Conservation (phyloP, 1,139 yeast species). For the Kodamaea plutei region DNA sequence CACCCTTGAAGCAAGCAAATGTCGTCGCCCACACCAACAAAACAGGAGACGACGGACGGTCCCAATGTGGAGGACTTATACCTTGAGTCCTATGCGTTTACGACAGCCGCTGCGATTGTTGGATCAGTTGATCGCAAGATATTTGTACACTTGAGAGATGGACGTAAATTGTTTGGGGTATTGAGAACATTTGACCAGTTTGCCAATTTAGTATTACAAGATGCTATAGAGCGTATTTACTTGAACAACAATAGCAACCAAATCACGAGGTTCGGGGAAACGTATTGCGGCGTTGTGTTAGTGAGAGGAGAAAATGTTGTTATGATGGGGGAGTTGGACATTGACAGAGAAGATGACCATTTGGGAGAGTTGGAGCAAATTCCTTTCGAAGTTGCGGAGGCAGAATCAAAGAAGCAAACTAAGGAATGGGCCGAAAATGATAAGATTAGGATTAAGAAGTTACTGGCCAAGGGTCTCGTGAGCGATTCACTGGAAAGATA, state of each 20-base stretch:
- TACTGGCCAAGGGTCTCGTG: constrained; percentile 51
- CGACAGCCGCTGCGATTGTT: constrained; percentile 94
- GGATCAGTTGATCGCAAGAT: constrained; percentile 91
- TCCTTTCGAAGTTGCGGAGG: constrained; percentile 58
- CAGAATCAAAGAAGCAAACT: constrained; percentile 35
- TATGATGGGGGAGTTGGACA: constrained; percentile 92
- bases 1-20: no score
- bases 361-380: constrained; percentile 54
- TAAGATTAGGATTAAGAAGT: constrained; percentile 44
- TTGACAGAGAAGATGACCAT: constrained; percentile 78
- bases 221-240: constrained; percentile 83
- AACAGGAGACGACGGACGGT: constrained; percentile 21
- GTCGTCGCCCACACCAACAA: constrained; percentile 11
- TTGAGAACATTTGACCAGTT: constrained; percentile 94
- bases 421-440: constrained; percentile 42
- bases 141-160: constrained; percentile 84
- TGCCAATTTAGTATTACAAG: constrained; percentile 89
- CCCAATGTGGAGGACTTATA: constrained; percentile 50
- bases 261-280: constrained; percentile 65
- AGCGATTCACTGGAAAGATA: constrained; percentile 39
- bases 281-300: constrained; percentile 73
- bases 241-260: constrained; percentile 24
- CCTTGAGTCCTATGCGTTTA: constrained; percentile 75
- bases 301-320: constrained; percentile 97
- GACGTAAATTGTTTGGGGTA: constrained; percentile 83